Conservation (phyloP, 306 rosid species). For the Ormosia emarginata region DNA sequence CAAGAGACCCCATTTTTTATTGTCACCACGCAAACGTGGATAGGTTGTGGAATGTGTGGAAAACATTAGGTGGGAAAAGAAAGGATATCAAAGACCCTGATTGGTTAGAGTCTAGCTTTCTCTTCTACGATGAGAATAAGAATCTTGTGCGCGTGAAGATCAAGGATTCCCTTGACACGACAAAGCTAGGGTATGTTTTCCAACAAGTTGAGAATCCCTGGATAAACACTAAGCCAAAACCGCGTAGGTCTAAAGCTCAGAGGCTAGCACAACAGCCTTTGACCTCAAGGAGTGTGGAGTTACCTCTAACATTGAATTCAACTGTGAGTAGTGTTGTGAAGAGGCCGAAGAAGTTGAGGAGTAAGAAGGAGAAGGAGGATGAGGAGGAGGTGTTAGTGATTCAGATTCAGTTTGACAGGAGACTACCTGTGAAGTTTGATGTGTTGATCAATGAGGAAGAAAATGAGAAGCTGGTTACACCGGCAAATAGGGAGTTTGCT, state of each 20-base stretch:
- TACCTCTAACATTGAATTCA: constrained; percentile 44
- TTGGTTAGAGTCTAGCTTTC: no score
- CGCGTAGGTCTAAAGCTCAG: background rate
- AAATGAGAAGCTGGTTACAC: no score
- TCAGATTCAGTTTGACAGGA: constrained; percentile 57
- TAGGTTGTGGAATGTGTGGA: no score
- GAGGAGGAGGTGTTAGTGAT: constrained; percentile 56
- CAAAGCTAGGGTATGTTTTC: no score
- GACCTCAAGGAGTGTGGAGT: constrained; percentile 1
- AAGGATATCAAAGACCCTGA: no score
- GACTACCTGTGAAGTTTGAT: constrained; percentile 53
- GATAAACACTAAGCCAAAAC: constrained; percentile 48
- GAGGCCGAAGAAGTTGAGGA: constrained; percentile 55
- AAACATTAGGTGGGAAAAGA: no score
- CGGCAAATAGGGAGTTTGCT: constrained; percentile 74
- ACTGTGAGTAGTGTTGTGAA: constrained; percentile 39
- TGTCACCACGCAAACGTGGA: no score
- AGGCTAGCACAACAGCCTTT: constrained; percentile 12
- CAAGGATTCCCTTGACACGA: no score
- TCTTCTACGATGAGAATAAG: no score
- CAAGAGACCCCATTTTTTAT: no score
- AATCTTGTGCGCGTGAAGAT: no score
- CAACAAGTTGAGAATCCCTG: constrained; percentile 70
- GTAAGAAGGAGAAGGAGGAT: constrained; percentile 44
- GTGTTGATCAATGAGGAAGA: constrained; percentile 79